phyloP scores from a whole-genome alignment of 2,329 filamentous ascomycete genomes.

The Arthrobotrys megalospora region DNA sequence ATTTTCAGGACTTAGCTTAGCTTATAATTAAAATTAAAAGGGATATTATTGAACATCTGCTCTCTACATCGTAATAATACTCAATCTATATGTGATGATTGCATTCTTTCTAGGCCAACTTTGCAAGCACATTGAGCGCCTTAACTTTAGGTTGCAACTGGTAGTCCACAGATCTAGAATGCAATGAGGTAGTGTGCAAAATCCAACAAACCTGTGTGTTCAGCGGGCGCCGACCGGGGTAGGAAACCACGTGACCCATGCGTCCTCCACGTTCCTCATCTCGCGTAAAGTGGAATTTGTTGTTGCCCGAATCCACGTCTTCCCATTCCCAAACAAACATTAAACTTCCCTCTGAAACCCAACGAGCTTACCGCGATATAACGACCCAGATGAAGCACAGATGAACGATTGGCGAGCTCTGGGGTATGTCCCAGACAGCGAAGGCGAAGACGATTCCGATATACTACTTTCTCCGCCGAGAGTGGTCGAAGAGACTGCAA shows the following conservation, averaged over 20 bases:
- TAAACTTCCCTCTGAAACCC: conserved; percentile 6
- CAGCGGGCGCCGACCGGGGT: background rate
- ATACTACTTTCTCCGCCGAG: conserved; percentile 36
- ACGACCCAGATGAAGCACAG: conserved; percentile 47
- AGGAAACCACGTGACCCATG: conserved; percentile 38
- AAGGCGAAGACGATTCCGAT: conserved; percentile 64
- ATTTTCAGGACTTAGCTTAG: conserved; percentile 14
- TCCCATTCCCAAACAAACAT: conserved; percentile 36
- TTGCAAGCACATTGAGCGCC: too few species aligned
- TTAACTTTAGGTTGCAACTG: too few species aligned
- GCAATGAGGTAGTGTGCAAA: background rate
- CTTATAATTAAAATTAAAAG: conserved; percentile 12
- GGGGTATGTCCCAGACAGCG: conserved; percentile 64
- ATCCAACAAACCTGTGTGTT: background rate
- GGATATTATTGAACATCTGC: background rate
- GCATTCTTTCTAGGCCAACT: too few species aligned
- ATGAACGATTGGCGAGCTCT: conserved; percentile 64
- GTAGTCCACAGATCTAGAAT: too few species aligned
- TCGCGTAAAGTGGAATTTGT: conserved; percentile 59
- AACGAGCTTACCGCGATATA: conserved; percentile 35
- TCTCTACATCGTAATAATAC: too few species aligned
- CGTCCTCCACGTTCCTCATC: conserved; percentile 17
- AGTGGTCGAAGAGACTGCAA: conserved; percentile 1
- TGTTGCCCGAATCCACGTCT: conserved; percentile 40
- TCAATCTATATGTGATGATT: too few species aligned